Evolutionary conservation across 2,329 filamentous ascomycete species (phyloP).

Genomic region (Paraphoma sp.): DNA sequence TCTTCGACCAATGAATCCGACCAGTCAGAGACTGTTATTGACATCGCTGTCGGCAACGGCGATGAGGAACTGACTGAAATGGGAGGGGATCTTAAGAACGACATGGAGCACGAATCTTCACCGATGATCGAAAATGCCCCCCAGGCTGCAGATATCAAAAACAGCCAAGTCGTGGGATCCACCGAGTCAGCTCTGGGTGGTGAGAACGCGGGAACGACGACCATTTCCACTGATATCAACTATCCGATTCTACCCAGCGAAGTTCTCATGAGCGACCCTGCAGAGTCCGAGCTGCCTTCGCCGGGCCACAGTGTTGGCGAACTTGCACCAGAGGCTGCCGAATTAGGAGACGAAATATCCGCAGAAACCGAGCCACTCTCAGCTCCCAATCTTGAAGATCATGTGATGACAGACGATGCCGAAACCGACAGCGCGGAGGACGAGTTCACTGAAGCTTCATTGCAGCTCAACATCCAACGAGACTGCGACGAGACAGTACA

Average conservation of each 20-base stretch:
- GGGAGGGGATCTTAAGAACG: not conserved
- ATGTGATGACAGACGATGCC: not conserved
- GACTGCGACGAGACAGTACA: conserved; percentile 19
- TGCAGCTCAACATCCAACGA: conserved; percentile 38
- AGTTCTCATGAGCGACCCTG: not conserved
- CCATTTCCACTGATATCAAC: not conserved
- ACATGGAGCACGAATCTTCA: not conserved
- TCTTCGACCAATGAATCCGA: not conserved
- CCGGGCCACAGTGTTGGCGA: too few species aligned
- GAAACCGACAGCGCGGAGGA: conserved; percentile 17
- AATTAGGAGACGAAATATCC: too few species aligned
- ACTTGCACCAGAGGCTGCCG: too few species aligned
- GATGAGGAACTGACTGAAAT: not conserved
- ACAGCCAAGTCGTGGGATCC: not conserved
- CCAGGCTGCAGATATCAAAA: not conserved
- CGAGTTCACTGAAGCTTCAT: conserved; percentile 39
- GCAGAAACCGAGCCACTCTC: not conserved
- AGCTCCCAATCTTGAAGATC: not conserved
- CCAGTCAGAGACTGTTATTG: not conserved
- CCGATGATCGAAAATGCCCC: not conserved
- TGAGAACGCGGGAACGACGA: too few species aligned
- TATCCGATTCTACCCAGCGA: not conserved
- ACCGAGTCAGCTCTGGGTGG: too few species aligned
- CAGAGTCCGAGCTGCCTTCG: not conserved
- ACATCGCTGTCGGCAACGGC: not conserved